Evolutionary conservation across 257 asterid genomes (phyloP), one percentile per base, ranked within the genome.

Genomic region (Cordia subcordata): DNA sequence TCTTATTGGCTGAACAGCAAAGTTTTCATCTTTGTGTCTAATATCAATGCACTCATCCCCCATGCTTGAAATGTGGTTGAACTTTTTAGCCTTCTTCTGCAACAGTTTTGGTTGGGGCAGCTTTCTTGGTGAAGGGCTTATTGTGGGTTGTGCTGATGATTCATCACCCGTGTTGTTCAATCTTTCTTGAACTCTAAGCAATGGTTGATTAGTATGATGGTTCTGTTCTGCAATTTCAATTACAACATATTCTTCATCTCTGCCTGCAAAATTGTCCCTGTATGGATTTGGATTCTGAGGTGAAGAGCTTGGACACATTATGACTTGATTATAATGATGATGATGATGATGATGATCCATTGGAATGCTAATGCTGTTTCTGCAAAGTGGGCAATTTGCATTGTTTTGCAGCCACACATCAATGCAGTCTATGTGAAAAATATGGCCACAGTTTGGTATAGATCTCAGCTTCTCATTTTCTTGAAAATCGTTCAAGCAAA

Each of bases 361-460:
- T 1, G 60, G 68, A 27, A 91, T 66, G 73, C 86, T 84, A 16
- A 91, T 66, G 72, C 87, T 84, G 11, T 65, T 75, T 35, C 96
- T 60, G 23, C 98, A 88, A 13, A 92, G 86, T 0, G 98, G 98
- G 63, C 98, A 92, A 46, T 85, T 92, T 13, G 95, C 89, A 58
- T 84, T 92, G 76, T 76, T 84, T 53, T 85, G 96, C 27, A 92
- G 94, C 98, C 96, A 92, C 14, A 92, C 79, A 55, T 88, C 98
- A 10, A 88, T 92, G 44, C 98, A 92, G 61, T 92, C 98, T 0
- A 88, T 79, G 65, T 91, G 96, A 21, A 91, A 91, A 6, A 81
- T 56, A 39, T 91, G 98, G 35, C 64, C 74, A 32, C 98, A 85
- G 10, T 76, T 76, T 5, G 98, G 98, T 10, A 91, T 83, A 10